phyloP scores from a whole-genome alignment of 495 filamentous ascomycete genomes.

The Aspergillus indologenus region DNA sequence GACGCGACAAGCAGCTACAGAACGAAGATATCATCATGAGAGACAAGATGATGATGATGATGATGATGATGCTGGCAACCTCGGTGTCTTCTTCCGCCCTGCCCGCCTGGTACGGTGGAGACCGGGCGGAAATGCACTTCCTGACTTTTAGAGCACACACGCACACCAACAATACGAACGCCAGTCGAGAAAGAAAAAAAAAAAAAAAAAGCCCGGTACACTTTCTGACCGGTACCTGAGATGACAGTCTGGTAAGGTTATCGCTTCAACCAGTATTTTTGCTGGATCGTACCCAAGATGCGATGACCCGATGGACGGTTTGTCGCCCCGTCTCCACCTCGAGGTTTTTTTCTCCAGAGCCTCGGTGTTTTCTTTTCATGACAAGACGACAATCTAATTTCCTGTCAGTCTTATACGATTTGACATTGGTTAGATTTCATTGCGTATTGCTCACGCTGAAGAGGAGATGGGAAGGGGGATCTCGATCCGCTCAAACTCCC shows the following conservation, averaged over 20 bases:
- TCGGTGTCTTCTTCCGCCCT: neutral
- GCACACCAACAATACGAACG: neutral
- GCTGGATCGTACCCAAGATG: conserved; percentile 3
- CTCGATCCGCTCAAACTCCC: neutral
- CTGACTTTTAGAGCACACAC: neutral
- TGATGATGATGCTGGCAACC: neutral
- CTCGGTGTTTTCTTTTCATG: neutral
- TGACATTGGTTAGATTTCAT: neutral
- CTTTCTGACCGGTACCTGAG: conserved; percentile 1
- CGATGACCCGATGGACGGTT: neutral
- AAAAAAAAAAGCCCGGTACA: neutral
- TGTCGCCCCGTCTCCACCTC: neutral
- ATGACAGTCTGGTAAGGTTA: conserved; percentile 2
- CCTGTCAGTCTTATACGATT: neutral
- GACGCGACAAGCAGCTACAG: neutral
- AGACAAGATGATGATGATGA: neutral
- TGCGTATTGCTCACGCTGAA: neutral
- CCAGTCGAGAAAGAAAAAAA: neutral
- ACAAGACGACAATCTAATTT: neutral
- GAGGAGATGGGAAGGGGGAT: neutral
- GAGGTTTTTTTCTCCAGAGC: neutral
- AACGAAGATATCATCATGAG: neutral
- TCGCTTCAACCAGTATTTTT: conserved; percentile 2
- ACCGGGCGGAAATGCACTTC: conserved; percentile 7
- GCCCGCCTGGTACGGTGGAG: conserved; percentile 1